Conservation (phyloP, 2,329 filamentous ascomycete genomes). For the Trichophyton simii region DNA sequence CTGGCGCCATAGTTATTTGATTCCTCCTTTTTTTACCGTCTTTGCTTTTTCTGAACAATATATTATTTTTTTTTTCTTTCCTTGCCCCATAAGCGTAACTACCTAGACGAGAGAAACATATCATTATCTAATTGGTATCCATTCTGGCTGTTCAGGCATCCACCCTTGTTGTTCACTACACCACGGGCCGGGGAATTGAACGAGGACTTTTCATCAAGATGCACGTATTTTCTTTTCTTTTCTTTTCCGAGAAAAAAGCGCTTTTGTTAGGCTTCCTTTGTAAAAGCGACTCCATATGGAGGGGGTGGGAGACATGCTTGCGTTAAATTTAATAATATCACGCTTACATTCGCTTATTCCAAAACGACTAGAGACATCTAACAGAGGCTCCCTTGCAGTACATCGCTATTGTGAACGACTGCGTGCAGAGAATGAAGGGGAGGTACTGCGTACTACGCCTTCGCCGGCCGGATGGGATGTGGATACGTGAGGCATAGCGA, state of each 20-base stretch:
- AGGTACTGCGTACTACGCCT: neutral
- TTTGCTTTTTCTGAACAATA: neutral
- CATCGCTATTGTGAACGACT: neutral
- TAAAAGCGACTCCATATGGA: neutral
- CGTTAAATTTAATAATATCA: neutral
- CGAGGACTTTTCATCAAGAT: neutral
- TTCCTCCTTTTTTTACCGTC: neutral
- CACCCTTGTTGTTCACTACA: neutral
- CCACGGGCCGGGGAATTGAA: neutral
- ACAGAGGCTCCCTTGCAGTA: neutral
- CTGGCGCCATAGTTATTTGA: neutral
- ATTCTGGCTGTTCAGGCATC: neutral
- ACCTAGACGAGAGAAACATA: neutral
- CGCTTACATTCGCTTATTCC: neutral
- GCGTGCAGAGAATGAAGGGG: neutral
- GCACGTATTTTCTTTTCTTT: neutral
- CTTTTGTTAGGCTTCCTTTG: neutral
- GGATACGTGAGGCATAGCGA: neutral
- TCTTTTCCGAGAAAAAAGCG: neutral
- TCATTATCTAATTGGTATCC: neutral
- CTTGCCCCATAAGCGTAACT: neutral
- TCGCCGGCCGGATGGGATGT: neutral
- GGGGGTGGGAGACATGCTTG: neutral
- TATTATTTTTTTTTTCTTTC: neutral
- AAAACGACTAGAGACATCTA: neutral